Evolutionary conservation across 768 basidiomycete genomes (phyloP), one percentile per base, ranked within the genome.

Genomic region (Termitomyces titanicus): DNA sequence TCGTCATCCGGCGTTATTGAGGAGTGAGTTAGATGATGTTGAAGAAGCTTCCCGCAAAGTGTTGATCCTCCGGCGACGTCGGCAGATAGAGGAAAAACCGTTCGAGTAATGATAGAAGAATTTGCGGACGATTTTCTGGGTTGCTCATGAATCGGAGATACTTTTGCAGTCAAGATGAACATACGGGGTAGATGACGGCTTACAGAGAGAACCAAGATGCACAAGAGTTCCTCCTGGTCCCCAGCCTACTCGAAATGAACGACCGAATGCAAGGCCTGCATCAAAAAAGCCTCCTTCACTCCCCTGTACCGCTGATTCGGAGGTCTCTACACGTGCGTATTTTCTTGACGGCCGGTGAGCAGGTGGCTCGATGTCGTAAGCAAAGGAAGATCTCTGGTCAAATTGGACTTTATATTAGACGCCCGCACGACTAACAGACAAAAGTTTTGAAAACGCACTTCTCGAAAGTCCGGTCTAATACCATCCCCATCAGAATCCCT

Each of bases 171-270:
- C 37, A 4, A 29, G 27, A 17, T 20, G 20, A 9, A 78, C 86
- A 66, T 64, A 89, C 89, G 72, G 60, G 47, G 74, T 71, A 49
- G 76, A 72, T 4, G 65, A 71, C 24, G 86, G 85, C 7, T 76
- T 72, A 70, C 89, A 87, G 58, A 96, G 71, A 47, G 76, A 76
- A n/a, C 92, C 94, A 11, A 88, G 68, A 68, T 92, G 88, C 11
- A 86, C 85, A 7, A 98, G 66, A 37, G 75, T 77, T 0, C 93
- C 93, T 35, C 82, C 79, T 1, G 90, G 87, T 18, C 95, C 92
- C 93, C 94, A 98, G 4, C 92, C 86, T 2, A 89, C 92, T 54
- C 94, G 80, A 69, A 94, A 97, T 12, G 90, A 92, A 17, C 93
- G 82, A 12, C 94, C 94, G 53, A 94, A 73, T 0, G 89, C 81